Evolutionary conservation across 306 rosid genomes (phyloP), one percentile per base, ranked within the genome.

Genomic region (Sicyos baderoa): DNA sequence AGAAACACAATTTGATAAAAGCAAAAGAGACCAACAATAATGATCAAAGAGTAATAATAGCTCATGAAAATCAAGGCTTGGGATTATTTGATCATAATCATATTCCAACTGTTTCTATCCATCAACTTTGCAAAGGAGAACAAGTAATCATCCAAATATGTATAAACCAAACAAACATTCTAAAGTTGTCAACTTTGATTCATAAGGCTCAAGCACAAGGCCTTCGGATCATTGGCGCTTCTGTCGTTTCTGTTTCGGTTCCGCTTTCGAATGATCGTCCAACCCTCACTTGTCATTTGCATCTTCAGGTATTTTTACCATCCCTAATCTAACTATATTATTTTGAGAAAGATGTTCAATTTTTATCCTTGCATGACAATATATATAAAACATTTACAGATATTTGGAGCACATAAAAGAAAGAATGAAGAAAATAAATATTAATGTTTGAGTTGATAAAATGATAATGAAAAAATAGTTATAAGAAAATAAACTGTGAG

Each of bases 111-210:
- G 64, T 76, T 49, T 60, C 71, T 0, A 40, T 60, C 11, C 52
- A 59, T 16, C 14, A 59, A 37, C 53, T 60, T 6, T 50, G 49
- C 47, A 32, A 42, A 22, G 71, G 16, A 60, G 48, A 6, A 4
- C 9, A 76, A 60, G 56, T 60, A 7, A 68, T 76, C 8, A 32
- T 76, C n/a, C 79, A 76, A 61, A 70, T 76, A 35, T 35, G 70
- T 75, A 59, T 61, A 69, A 56, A 70, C 42, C 47, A 22, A 17
- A 29, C 65, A 70, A 51, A 59, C 16, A 54, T 58, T 15, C 53
- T 68, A 9, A 50, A 4, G 47, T 40, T 76, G 2, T 70, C 79
- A 25, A 51, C 17, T 51, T 22, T 76, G 69, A 70, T 76, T 2
- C 17, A 27, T 9, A 59, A 76, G 11, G 53, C 52, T 11, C 64